Evolutionary conservation across 2,329 filamentous ascomycete genomes (phyloP), one percentile per base, ranked within the genome.

Genomic region (Zasmidium citrigriseum): DNA sequence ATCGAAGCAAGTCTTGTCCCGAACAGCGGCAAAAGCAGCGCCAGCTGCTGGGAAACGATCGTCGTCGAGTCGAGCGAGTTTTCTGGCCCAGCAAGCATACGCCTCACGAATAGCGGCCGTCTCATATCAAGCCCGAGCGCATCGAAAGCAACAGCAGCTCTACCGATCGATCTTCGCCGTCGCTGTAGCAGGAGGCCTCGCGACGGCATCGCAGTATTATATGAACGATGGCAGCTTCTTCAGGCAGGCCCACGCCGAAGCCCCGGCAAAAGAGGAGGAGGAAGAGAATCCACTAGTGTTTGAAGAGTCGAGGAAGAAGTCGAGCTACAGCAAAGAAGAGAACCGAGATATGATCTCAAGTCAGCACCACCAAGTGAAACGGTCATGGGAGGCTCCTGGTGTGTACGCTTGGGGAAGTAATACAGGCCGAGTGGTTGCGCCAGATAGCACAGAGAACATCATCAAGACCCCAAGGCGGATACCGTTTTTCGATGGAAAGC

Each of bases 321-420:
- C 77, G 56, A 72, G 77, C 2, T 67, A 68, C 1, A 87, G 86
- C 5, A 86, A 86, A 64, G 90, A 93, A 73, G 88, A 91, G 63
- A 87, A 88, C 62, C 78, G 89, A 57, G 89, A 92, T 55, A 76
- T 89, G 57, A 86, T 96, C 66, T 93, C 89, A 70, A 90, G 89
- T 11, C 91, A 96, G 72, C 91, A 96, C 76, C 77, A 91, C 4
- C 93, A 97, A 77, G 89, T 96, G 58, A 91, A 90, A 77, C 86
- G 85, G 70, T 96, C 90, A 75, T 83, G 86, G 80, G 85, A 86
- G 75, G 87, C 90, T 60, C 93, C 95, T 0, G 95, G 93, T 1
- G 89, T 98, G 0, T 98, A 96, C 75, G 86, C 89, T 4, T 99
- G 95, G 93, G 95, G 95, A 0, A 91, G 89, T 18, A 99, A 99